Percentiles rank a stretch among this genome's conserved stretches.
Evolutionary conservation across 2,329 filamentous ascomycete genomes (phyloP).

Genomic region (Ceratocystis cacaofunesta): DNA sequence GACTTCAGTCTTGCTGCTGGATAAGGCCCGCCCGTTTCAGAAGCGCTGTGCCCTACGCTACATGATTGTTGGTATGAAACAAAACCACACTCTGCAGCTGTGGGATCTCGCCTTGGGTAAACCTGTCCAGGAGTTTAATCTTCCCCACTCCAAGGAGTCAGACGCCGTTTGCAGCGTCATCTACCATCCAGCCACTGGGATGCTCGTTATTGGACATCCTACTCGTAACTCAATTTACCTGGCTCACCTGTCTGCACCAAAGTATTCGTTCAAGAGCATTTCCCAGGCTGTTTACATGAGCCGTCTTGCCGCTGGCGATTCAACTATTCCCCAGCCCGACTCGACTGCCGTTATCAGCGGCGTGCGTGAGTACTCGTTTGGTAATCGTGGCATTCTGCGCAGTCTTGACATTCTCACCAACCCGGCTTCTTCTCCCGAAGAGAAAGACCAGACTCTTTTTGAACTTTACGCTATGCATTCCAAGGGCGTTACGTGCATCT

Average conservation of each 20-base stretch:
- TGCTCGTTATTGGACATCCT: slow-evolving; percentile 88
- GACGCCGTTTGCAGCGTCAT: slow-evolving; percentile 96
- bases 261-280: slow-evolving; percentile 70
- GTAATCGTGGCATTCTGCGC: slow-evolving; percentile 69
- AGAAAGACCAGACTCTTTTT: slow-evolving; percentile 62
- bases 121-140: slow-evolving; percentile 90
- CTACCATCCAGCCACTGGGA: slow-evolving; percentile 83
- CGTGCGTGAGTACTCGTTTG: slow-evolving; percentile 86
- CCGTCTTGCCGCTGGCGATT: slow-evolving; percentile 57
- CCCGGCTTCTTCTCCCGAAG: slow-evolving; percentile 45
- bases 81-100: slow-evolving; percentile 94
- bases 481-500: slow-evolving; percentile 81
- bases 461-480: slow-evolving; percentile 97
- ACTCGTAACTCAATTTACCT: slow-evolving; percentile 97
- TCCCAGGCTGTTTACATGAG: slow-evolving; percentile 80
- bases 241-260: slow-evolving; percentile 83
- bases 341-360: slow-evolving; percentile 96
- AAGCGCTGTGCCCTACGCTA: slow-evolving; percentile 85
- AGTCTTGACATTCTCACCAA: slow-evolving; percentile 77
- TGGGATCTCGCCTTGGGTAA: slow-evolving; percentile 95
- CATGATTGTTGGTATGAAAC: slow-evolving; percentile 94
- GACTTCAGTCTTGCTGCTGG: slow-evolving; percentile 86
- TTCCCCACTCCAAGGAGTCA: slow-evolving; percentile 89
- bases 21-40: slow-evolving; percentile 86
- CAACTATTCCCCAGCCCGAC: slow-evolving; percentile 66